Evolutionary conservation across 164 flowering plant genomes (phyloP).

Genomic region (Liriodendron chinense): DNA sequence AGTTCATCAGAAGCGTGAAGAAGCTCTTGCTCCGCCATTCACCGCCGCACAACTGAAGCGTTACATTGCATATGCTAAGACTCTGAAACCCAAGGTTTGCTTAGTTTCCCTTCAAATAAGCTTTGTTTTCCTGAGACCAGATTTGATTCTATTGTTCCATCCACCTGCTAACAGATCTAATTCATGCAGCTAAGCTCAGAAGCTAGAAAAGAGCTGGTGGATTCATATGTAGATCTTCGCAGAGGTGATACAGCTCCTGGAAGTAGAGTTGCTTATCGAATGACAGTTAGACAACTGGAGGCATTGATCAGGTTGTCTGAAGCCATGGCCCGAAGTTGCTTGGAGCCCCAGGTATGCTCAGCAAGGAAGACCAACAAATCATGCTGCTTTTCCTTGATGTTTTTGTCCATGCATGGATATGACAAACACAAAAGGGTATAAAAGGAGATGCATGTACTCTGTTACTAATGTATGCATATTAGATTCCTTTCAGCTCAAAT

Average conservation of each 20-base stretch:
- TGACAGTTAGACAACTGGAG: constrained; percentile 98
- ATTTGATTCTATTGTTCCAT: background rate
- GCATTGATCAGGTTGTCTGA: constrained; percentile 90
- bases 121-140: background rate
- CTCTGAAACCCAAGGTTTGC: constrained; percentile 84
- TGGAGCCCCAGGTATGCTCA: constrained; percentile 61
- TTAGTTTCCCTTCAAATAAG: background rate
- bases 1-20: constrained; percentile 92
- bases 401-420: background rate
- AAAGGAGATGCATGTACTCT: background rate
- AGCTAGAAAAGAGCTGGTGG: constrained; percentile 79
- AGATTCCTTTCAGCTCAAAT: background rate
- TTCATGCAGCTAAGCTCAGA: constrained; percentile 61
- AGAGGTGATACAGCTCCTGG: constrained; percentile 91
- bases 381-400: background rate
- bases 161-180: constrained; percentile 1
- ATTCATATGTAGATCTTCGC: constrained; percentile 91
- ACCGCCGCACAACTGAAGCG: constrained; percentile 82
- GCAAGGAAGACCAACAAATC: background rate
- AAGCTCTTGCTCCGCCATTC: constrained; percentile 80
- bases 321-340: constrained; percentile 78
- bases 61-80: constrained; percentile 86
- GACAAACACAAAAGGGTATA: background rate
- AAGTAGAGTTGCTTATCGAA: constrained; percentile 90
- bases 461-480: background rate